Evolutionary conservation across 148 eudicot genomes (phyloP).

Genomic region (Cornus suecica): DNA sequence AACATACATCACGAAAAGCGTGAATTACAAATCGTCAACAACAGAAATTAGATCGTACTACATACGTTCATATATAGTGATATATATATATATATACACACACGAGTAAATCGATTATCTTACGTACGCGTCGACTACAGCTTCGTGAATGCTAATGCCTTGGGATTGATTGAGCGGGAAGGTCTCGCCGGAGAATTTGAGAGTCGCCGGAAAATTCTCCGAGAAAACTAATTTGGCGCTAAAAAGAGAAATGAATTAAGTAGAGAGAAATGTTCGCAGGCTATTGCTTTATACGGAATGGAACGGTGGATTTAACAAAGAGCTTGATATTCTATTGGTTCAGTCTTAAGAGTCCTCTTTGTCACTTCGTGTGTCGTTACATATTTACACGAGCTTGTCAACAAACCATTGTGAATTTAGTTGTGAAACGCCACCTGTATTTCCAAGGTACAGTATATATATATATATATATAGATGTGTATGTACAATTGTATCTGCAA

Average conservation of each 20-base stretch:
- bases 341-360: too few species aligned
- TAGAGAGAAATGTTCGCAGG: too few species aligned
- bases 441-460: too few species aligned
- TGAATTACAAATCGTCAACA: not conserved
- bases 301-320: not conserved
- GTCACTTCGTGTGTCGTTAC: not conserved
- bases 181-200: not conserved
- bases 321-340: not conserved
- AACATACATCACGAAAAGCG: constrained; percentile 1
- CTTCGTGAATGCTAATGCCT: not conserved
- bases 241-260: too few species aligned
- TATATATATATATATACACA: too few species aligned
- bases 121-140: not conserved
- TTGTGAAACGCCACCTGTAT: too few species aligned
- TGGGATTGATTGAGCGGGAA: not conserved
- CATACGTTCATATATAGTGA: too few species aligned
- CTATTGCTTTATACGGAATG: too few species aligned
- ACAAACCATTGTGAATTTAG: not conserved
- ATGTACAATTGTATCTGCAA: too few species aligned
- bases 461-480: too few species aligned
- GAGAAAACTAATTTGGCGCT: not conserved
- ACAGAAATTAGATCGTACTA: not conserved
- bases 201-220: not conserved
- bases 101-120: too few species aligned
- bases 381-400: not conserved